Base-by-base conservation (phyloP, 305 asterid genomes). In the Coffea humblotiana region DNA sequence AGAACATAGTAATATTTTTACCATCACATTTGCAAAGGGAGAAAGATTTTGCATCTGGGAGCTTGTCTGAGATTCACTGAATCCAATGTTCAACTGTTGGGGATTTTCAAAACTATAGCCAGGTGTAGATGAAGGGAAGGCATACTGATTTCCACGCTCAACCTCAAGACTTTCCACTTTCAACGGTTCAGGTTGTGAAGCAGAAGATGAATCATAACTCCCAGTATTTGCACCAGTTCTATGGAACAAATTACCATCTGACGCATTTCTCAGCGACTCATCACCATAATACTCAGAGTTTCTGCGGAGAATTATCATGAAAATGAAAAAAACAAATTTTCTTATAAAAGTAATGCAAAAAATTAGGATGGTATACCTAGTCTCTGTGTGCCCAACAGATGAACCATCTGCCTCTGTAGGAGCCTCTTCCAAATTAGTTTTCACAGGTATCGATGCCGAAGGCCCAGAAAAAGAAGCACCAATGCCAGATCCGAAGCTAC, bases 1-100 rank as follows among this genome's bases (percentile, higher is more conserved):
- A 18, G 27, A 18, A 79, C 76, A 4, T 29, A 27, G 73, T 8
- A 81, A 43, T 29, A 72, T 67, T 82, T 90, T 82, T 90, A 94
- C 99, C 97, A 89, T 91, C 35, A 78, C 92, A 87, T 86, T 91
- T 18, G 98, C 82, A 75, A 90, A 90, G 65, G 91, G 83, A 80
- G 94, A 86, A 67, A 87, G 88, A 85, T 88, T 91, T 84, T 90
- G 98, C 92, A 89, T 87, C 82, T 94, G 97, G 74, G 95, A 82
- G 74, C 83, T 87, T 64, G 95, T 78, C 83, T 92, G 86, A 51
- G 88, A 82, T 84, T 87, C 95, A 85, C 79, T 88, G 81, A 87
- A 89, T 76, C 91, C 76, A 67, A 88, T 88, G 85, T 88, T 90
- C 64, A 88, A 63, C 77, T 85, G 93, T 69, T 90, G 96, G 51